These are phyloP conservation scores for Chrysanthemum seticuspe DNA, from an alignment of 129 eudicot species.

Conservation along the genomic window DNA sequence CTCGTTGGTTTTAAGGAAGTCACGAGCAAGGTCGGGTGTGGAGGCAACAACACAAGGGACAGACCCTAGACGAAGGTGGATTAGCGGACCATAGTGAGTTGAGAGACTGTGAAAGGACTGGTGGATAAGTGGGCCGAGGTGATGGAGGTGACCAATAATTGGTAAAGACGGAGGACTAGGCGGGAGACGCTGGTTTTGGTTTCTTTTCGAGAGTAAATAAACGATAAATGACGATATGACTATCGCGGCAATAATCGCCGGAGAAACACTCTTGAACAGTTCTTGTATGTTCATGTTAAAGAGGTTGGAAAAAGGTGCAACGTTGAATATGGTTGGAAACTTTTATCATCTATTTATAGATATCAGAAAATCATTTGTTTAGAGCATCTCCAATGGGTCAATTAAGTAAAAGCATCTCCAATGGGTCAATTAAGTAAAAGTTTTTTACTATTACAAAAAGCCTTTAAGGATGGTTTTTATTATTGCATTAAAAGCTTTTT, in stretches of 20 bases:
- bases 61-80: constrained; percentile 51
- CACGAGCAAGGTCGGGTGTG: constrained; percentile 47
- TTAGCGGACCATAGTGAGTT: constrained; percentile 43
- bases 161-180: constrained; percentile 60
- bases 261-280: constrained; percentile 6
- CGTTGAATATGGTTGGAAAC: neutral
- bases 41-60: constrained; percentile 41
- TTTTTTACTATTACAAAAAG: too few species aligned
- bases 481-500: too few species aligned
- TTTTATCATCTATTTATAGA: constrained; percentile 4
- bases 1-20: constrained; percentile 50
- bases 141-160: constrained; percentile 58
- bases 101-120: constrained; percentile 45
- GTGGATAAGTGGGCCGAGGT: constrained; percentile 55
- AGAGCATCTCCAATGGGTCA: too few species aligned
- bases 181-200: constrained; percentile 32
- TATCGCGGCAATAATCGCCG: constrained; percentile 1
- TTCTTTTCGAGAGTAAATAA: neutral
- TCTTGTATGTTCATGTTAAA: constrained; percentile 1
- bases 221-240: neutral
- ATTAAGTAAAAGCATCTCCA: too few species aligned
- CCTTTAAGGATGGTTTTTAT: too few species aligned
- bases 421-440: too few species aligned
- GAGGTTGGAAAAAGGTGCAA: neutral
- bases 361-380: neutral